phyloP scores from a whole-genome alignment of 257 asterid species.

The Capsicum baccatum region DNA sequence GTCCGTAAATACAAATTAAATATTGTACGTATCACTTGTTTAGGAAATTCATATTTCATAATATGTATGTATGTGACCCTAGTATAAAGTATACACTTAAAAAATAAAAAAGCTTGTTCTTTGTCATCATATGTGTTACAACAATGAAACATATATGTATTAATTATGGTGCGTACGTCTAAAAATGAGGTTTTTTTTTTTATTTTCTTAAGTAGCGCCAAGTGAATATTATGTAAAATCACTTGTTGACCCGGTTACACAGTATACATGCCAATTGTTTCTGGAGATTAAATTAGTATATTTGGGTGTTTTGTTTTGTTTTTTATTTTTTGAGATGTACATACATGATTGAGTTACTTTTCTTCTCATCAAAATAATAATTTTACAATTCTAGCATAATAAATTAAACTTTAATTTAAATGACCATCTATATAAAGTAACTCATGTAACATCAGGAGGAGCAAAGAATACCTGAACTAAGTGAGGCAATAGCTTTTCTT shows the following conservation, averaged over 20 bases:
- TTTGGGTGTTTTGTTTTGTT: neutral
- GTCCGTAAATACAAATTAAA: too few relatives aligned
- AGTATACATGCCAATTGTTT: neutral
- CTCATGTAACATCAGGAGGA: too few relatives aligned
- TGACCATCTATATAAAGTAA: neutral
- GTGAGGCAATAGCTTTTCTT: slow-evolving; percentile 77
- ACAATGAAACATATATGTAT: neutral
- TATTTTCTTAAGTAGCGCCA: neutral
- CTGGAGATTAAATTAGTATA: neutral
- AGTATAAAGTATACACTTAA: neutral
- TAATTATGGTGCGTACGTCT: neutral
- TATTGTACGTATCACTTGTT: neutral
- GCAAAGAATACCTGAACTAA: slow-evolving; percentile 61
- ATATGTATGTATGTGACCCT: neutral
- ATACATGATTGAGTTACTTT: neutral
- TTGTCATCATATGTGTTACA: neutral
- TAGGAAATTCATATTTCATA: neutral
- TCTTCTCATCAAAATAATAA: neutral
- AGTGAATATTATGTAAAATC: neutral
- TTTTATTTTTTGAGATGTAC: neutral
- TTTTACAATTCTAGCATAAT: neutral
- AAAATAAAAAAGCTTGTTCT: neutral
- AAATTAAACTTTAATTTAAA: neutral
- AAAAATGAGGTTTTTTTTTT: neutral
- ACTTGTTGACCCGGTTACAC: neutral